phyloP scores from a whole-genome alignment of 495 filamentous ascomycete genomes.

The Penicillium bovifimosum region DNA sequence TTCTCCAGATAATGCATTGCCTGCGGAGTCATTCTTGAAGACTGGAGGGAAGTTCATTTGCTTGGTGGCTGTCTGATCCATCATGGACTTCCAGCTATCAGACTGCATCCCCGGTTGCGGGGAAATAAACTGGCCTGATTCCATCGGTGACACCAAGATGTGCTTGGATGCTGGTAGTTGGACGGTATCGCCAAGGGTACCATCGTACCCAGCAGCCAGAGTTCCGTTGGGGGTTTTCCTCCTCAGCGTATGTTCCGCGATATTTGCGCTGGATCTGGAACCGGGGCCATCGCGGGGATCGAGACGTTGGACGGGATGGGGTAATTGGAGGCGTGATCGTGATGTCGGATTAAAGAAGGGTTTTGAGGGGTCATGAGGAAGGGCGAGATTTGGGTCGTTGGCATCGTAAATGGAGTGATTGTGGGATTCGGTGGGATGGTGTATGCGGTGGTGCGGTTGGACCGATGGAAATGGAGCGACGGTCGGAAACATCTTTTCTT shows the following conservation, averaged over 20 bases:
- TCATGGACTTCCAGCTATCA: slow-evolving; percentile 28
- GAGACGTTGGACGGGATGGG: slow-evolving; percentile 41
- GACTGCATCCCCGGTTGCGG: slow-evolving; percentile 25
- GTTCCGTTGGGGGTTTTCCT: slow-evolving; percentile 94
- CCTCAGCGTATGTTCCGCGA: slow-evolving; percentile 71
- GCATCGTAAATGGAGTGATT: slow-evolving; percentile 28
- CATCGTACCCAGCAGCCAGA: slow-evolving; percentile 90
- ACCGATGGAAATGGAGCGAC: slow-evolving; percentile 41
- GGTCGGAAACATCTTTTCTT: slow-evolving; percentile 42
- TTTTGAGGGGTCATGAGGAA: slow-evolving; percentile 26
- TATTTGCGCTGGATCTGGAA: slow-evolving; percentile 20
- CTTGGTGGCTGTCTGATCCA: slow-evolving; percentile 28
- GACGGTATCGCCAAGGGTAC: slow-evolving; percentile 65
- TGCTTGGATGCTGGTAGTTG: slow-evolving; percentile 74
- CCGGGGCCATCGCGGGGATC: slow-evolving; percentile 24
- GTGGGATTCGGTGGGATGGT: slow-evolving; percentile 26
- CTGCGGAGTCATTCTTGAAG: slow-evolving; percentile 32
- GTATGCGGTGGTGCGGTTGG: slow-evolving; percentile 43
- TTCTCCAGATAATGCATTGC: slow-evolving; percentile 25
- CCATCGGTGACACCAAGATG: slow-evolving; percentile 68
- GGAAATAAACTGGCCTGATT: slow-evolving; percentile 32
- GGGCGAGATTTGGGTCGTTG: slow-evolving; percentile 22
- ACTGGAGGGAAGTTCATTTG: slow-evolving; percentile 41
- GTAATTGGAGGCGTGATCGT: slow-evolving; percentile 37
- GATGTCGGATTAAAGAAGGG: slow-evolving; percentile 24